These are phyloP conservation scores for Curvularia sp. DNA, from an alignment of 2,329 filamentous ascomycete species.

Conservation along the genomic window DNA sequence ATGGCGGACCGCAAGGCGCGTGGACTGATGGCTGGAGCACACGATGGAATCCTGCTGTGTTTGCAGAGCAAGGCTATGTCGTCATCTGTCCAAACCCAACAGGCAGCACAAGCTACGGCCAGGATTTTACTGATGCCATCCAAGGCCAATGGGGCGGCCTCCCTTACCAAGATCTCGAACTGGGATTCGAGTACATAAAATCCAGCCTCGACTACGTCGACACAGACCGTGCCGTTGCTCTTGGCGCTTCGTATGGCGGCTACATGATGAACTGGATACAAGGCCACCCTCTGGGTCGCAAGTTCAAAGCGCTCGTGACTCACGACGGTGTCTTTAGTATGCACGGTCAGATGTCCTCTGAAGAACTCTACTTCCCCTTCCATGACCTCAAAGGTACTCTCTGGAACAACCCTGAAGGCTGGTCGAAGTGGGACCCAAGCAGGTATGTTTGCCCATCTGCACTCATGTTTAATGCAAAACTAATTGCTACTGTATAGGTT, in stretches of 20 bases:
- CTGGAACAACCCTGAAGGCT: constrained; percentile 54
- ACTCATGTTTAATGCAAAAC: background rate
- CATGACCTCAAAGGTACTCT: constrained; percentile 51
- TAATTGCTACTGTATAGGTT: constrained; percentile 34
- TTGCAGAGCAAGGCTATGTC: constrained; percentile 86
- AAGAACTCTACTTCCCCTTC: constrained; percentile 61
- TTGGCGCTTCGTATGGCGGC: constrained; percentile 65
- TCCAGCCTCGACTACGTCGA: constrained; percentile 72
- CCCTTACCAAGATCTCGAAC: constrained; percentile 82
- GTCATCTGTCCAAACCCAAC: constrained; percentile 84
- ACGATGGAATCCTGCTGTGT: constrained; percentile 85
- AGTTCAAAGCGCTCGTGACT: constrained; percentile 86
- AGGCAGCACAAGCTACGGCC: constrained; percentile 82
- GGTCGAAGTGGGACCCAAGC: constrained; percentile 66
- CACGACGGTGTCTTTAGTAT: constrained; percentile 84
- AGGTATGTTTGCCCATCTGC: constrained; percentile 20
- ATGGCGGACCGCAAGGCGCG: constrained; percentile 81
- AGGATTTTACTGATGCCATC: constrained; percentile 78
- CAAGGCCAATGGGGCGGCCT: constrained; percentile 81
- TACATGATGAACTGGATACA: constrained; percentile 80
- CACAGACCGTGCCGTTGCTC: constrained; percentile 70
- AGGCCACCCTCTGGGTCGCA: constrained; percentile 79
- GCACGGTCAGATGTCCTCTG: constrained; percentile 57
- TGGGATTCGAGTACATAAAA: constrained; percentile 76
- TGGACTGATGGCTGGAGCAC: constrained; percentile 81